Conservation (phyloP, 2,329 filamentous ascomycete genomes). For the Penicillium sp. region DNA sequence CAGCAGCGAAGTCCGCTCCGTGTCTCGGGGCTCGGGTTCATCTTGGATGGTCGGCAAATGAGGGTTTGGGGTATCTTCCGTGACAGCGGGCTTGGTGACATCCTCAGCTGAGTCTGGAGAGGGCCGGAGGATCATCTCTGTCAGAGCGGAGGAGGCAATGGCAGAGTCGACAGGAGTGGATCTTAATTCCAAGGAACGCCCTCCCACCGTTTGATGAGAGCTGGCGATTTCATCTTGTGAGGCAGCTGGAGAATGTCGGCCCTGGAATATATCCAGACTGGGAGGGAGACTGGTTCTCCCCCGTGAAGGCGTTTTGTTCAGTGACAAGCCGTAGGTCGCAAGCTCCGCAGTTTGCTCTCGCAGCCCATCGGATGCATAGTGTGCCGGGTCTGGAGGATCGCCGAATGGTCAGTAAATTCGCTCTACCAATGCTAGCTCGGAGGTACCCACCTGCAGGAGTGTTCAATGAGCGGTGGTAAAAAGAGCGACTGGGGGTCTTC, state of each 20-base stretch:
- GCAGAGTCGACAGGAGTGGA: conserved; percentile 18
- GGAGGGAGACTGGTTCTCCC: conserved; percentile 28
- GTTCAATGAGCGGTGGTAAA: conserved; percentile 47
- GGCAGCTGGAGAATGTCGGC: conserved; percentile 8
- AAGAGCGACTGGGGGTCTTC: conserved; percentile 45
- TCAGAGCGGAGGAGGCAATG: conserved; percentile 47
- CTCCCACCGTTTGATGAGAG: conserved; percentile 13
- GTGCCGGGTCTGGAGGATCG: conserved; percentile 63
- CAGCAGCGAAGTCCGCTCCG: conserved; percentile 40
- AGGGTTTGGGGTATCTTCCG: conserved; percentile 17
- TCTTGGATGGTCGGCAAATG: conserved; percentile 17
- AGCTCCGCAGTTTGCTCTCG: conserved; percentile 85
- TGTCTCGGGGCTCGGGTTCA: conserved; percentile 28
- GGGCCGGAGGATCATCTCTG: conserved; percentile 51
- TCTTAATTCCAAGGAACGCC: conserved; percentile 16
- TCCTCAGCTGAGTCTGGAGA: conserved; percentile 27
- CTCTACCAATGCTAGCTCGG: not conserved
- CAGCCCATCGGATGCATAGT: conserved; percentile 72
- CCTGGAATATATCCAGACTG: conserved; percentile 31
- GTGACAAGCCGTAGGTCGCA: conserved; percentile 73
- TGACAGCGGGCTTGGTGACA: conserved; percentile 9
- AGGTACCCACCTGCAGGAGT: conserved; percentile 36
- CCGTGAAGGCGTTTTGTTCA: conserved; percentile 29
- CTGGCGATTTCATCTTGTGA: conserved; percentile 16
- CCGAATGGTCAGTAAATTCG: conserved; percentile 22